Base-by-base conservation (phyloP, 352 stramenopile species). In the Phytophthora idaei region DNA sequence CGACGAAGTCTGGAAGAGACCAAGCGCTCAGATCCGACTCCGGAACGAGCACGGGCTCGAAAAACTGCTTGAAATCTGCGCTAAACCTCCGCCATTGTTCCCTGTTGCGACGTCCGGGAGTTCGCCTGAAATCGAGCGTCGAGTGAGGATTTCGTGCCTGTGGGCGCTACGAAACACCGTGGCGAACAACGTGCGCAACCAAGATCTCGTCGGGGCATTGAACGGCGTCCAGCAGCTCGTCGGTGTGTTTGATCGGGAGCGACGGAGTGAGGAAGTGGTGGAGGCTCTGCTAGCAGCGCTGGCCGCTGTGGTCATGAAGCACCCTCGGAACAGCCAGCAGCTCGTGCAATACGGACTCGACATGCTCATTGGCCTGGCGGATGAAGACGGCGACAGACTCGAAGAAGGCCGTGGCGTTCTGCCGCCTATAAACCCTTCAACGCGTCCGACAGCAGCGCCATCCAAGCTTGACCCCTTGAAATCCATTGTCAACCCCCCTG, bases 41-140 rank as follows among this genome's bases (percentile, higher is more conserved):
- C 78, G 78, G 37, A 92, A 91, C 54, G 81, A 89, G 44, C 80
- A 87, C 61, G 84, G 80, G 0, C 73, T 94, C 17, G 82, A 92
- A 34, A 78, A 73, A 57, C 70, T 94, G 27, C 58, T 89, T 17
- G 76, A 72, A 61, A 76, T 90, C 21, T 76, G 68, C 37, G 76
- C 82, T 12, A 80, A 73, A 50, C 72, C 80, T 5, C 52, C 81
- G 11, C 73, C 67, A 32, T 64, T 89, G 21, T 88, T 81, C 27
- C 63, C 79, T 14, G 39, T 39, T 9, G 66, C 70, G 0, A 53
- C 55, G 14, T 67, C 59, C 25, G 57, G 32, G 1, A 73, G 41
- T 52, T 69, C 64, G n/a, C 36, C 57, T 34, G 64, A 78, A 5
- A 50, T 67, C 17, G 36, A 76, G 25, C 78, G 55, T n/a, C 67